phyloP scores from a whole-genome alignment of 192 early-diverging fungal species.

The Cladochytrium replicatum region DNA sequence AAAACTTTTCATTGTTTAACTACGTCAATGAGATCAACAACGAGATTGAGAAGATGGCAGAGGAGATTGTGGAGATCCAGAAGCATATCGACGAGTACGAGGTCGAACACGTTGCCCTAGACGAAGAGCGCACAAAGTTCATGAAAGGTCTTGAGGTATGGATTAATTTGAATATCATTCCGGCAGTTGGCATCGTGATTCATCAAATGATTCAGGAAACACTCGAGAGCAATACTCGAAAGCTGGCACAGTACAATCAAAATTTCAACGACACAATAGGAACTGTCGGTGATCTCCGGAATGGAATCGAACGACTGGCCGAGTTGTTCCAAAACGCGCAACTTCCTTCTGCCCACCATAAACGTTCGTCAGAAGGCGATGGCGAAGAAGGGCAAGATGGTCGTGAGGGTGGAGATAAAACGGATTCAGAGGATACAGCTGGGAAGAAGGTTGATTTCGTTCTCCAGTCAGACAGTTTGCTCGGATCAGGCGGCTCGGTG shows the following conservation, averaged over 20 bases:
- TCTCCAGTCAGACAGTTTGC: slow-evolving; percentile 13
- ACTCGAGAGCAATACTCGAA: slow-evolving; percentile 21
- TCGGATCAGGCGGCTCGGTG: slow-evolving; percentile 23
- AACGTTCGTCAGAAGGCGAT: not conserved
- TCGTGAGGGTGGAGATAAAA: not conserved
- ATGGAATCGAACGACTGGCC: slow-evolving; percentile 27
- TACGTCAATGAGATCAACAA: slow-evolving; percentile 58
- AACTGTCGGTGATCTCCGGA: slow-evolving; percentile 24
- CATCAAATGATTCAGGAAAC: slow-evolving; percentile 12
- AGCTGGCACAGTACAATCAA: slow-evolving; percentile 21
- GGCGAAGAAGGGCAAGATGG: not conserved
- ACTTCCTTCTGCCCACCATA: slow-evolving; percentile 2
- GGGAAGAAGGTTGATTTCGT: slow-evolving; percentile 16
- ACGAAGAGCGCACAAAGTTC: slow-evolving; percentile 29
- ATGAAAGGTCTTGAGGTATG: slow-evolving; percentile 33
- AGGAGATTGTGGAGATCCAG: slow-evolving; percentile 48
- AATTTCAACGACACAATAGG: slow-evolving; percentile 27
- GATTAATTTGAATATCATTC: no score
- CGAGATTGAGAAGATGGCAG: slow-evolving; percentile 44
- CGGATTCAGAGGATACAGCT: not conserved
- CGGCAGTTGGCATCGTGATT: no score
- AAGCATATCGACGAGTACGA: slow-evolving; percentile 31
- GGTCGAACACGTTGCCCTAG: slow-evolving; percentile 28
- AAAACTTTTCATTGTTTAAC: slow-evolving; percentile 57
- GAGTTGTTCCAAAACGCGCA: slow-evolving; percentile 16